These are phyloP conservation scores for Parastagonospora avenae DNA, from an alignment of 2,329 filamentous ascomycete species.

Conservation along the genomic window DNA sequence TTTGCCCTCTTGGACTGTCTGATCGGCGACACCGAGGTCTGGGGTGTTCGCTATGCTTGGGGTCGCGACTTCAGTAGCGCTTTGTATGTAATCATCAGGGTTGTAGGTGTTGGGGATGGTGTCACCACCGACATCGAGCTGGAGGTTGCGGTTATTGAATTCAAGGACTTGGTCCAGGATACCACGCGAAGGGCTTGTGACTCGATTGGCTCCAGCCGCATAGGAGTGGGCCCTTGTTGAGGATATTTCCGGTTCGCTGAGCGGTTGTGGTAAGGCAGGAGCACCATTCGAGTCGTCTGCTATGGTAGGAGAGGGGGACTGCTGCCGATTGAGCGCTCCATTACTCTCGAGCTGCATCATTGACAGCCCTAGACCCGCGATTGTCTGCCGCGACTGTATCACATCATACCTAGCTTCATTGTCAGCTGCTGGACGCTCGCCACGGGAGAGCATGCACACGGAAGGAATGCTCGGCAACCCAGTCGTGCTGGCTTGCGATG, in stretches of 20 bases:
- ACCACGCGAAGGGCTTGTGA: constrained; percentile 21
- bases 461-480: constrained; percentile 45
- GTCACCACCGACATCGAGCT: constrained; percentile 39
- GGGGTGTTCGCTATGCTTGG: constrained; percentile 53
- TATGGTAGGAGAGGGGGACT: constrained; percentile 39
- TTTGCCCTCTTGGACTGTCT: constrained; percentile 44
- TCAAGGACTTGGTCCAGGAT: constrained; percentile 33
- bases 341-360: constrained; percentile 35
- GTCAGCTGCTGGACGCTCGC: constrained; percentile 34
- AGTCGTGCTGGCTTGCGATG: constrained; percentile 40
- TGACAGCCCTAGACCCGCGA: constrained; percentile 41
- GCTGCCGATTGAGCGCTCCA: constrained; percentile 28
- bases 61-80: constrained; percentile 55
- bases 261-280: constrained; percentile 13
- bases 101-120: constrained; percentile 45
- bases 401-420: constrained; percentile 24
- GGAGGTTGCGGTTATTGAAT: constrained; percentile 40
- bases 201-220: constrained; percentile 15
- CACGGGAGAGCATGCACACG: constrained; percentile 44
- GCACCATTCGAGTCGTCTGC: constrained; percentile 29
- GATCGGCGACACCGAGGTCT: constrained; percentile 41
- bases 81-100: constrained; percentile 49
- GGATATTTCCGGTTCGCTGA: constrained; percentile 21
- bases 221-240: constrained; percentile 27
- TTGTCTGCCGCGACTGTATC: constrained; percentile 25